These are phyloP conservation scores for Pythium monospermum DNA, from an alignment of 352 stramenopile genomes.

Conservation along the genomic window DNA sequence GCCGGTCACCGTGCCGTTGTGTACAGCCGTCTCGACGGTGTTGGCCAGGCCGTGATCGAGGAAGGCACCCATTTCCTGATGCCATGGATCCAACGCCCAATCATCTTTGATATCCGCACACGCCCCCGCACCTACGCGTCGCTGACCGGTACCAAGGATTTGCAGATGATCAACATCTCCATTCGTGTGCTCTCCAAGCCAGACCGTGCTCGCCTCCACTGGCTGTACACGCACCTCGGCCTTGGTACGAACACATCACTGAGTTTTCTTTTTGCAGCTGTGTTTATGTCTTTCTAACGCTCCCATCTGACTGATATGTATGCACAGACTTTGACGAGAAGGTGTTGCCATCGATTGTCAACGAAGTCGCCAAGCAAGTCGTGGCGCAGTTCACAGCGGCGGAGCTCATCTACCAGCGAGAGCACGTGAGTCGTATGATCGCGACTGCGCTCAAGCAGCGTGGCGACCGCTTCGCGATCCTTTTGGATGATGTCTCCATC, in stretches of 20 bases:
- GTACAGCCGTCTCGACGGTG: conserved; percentile 87
- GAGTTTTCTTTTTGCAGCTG: no score
- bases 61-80: conserved; percentile 97
- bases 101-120: conserved; percentile 94
- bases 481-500: conserved; percentile 98
- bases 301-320: no score
- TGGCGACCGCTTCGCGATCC: conserved; percentile 90
- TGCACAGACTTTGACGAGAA: conserved; percentile 98
- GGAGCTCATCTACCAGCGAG: conserved; percentile 99
- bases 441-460: conserved; percentile 75
- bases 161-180: conserved; percentile 99
- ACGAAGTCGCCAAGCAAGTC: conserved; percentile 99
- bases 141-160: conserved; percentile 93
- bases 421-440: conserved; percentile 94
- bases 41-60: conserved; percentile 70
- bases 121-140: conserved; percentile 92
- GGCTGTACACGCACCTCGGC: conserved; percentile 96
- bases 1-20: conserved; percentile 86
- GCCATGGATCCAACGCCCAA: conserved; percentile 96
- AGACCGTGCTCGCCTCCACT: conserved; percentile 90
- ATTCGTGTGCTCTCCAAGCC: conserved; percentile 98
- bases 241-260: no score
- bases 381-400: conserved; percentile 99
- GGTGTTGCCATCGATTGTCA: conserved; percentile 98
- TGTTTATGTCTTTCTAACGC: no score